Percentiles rank a stretch among this genome's conserved stretches.
These are phyloP conservation scores for Cladosporium sp. DNA, from an alignment of 2,329 filamentous ascomycete species.

Conservation along the genomic window DNA sequence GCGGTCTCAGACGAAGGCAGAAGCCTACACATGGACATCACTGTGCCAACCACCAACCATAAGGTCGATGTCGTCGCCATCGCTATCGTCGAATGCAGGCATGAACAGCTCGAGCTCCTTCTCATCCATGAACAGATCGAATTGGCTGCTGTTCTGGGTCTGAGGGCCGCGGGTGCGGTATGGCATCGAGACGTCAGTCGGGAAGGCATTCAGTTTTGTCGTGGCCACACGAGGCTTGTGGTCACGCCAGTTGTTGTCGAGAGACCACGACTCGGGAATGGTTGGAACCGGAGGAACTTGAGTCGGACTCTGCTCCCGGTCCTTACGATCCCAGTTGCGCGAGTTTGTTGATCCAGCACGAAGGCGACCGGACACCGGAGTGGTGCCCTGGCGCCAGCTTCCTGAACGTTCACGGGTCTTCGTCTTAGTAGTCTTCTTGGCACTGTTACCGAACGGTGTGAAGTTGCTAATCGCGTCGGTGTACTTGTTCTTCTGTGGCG, in stretches of 20 bases:
- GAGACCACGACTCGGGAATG: constrained; percentile 34
- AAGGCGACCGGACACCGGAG: constrained; percentile 23
- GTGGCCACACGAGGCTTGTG: constrained; percentile 27
- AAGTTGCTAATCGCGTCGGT: constrained; percentile 29
- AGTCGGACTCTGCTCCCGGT: constrained; percentile 17
- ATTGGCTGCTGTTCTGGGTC: neutral
- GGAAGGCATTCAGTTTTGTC: constrained; percentile 5
- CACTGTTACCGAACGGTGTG: constrained; percentile 28
- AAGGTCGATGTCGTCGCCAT: constrained; percentile 11
- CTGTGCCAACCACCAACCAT: constrained; percentile 12
- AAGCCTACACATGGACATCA: constrained; percentile 7
- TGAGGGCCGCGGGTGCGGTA: neutral
- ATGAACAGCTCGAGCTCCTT: constrained; percentile 12
- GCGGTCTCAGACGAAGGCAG: neutral
- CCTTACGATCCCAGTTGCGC: constrained; percentile 31
- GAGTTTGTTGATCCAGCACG: constrained; percentile 33
- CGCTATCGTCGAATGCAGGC: constrained; percentile 9
- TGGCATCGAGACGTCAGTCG: constrained; percentile 4
- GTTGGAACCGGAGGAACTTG: constrained; percentile 12
- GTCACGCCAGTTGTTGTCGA: constrained; percentile 48
- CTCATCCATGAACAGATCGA: constrained; percentile 11
- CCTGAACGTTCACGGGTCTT: constrained; percentile 27
- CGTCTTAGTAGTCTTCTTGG: constrained; percentile 27
- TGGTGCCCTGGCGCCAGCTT: constrained; percentile 29
- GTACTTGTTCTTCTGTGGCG: constrained; percentile 30